Percentiles rank a stretch among this genome's conserved stretches.
phyloP scores from a whole-genome alignment of 768 basidiomycete species.

The Rhodotorula paludigena region DNA sequence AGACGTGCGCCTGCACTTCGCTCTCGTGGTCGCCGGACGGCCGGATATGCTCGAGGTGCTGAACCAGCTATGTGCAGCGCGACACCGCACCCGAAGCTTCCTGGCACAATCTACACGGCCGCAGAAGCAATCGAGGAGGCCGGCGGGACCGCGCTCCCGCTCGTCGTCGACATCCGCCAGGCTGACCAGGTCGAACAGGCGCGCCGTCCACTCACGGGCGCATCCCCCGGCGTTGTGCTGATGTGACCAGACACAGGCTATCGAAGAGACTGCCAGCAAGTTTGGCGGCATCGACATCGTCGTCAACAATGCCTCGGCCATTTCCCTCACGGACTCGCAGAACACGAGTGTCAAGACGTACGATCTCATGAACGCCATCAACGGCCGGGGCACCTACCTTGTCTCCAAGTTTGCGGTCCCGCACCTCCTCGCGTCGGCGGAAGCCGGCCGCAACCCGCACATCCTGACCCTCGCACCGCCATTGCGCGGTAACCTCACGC shows the following conservation, averaged over 20 bases:
- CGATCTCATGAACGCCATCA: constrained; percentile 17
- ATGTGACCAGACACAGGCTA: background rate
- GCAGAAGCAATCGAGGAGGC: constrained; percentile 15
- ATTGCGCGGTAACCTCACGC: constrained; percentile 1
- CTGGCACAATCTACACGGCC: constrained; percentile 23
- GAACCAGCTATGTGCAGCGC: background rate
- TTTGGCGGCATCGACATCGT: constrained; percentile 25
- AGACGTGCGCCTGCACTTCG: constrained; percentile 27
- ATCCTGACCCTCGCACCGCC: constrained; percentile 22
- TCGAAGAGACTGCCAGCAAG: constrained; percentile 6
- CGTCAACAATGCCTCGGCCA: constrained; percentile 25
- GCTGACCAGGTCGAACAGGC: background rate
- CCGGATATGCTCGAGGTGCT: too few relatives aligned
- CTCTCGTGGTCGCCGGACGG: too few relatives aligned
- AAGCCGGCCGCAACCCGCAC: constrained; percentile 9
- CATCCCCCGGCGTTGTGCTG: background rate
- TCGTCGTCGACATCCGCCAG: constrained; percentile 20
- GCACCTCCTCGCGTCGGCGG: constrained; percentile 14
- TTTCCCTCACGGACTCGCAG: constrained; percentile 1
- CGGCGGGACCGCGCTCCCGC: constrained; percentile 5
- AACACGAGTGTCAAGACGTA: constrained; percentile 14
- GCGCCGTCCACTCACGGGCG: background rate
- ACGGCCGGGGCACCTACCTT: constrained; percentile 16
- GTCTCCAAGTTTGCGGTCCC: constrained; percentile 12
- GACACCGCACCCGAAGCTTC: constrained; percentile 17